These are phyloP conservation scores for Spathaspora girioi DNA, from an alignment of 805 yeast genomes.

Conservation along the genomic window DNA sequence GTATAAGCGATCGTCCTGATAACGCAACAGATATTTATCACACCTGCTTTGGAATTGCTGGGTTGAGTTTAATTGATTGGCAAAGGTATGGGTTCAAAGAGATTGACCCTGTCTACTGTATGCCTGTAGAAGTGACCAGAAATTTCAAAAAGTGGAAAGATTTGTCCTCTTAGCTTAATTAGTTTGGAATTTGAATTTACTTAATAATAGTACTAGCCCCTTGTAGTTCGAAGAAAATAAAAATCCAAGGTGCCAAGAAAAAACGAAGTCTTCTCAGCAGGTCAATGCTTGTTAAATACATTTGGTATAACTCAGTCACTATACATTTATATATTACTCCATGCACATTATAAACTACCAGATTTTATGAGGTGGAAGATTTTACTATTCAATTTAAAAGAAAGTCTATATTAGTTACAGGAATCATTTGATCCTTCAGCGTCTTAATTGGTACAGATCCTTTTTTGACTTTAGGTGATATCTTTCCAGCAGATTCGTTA, in stretches of 20 bases:
- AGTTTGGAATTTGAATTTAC: background rate
- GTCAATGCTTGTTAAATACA: too few species aligned
- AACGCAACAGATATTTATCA: conserved; percentile 93
- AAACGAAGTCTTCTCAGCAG: too few species aligned
- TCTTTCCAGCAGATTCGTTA: background rate
- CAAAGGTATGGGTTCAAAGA: conserved; percentile 47
- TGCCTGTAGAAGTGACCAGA: conserved; percentile 54
- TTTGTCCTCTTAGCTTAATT: background rate
- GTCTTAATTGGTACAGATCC: background rate
- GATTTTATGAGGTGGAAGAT: background rate
- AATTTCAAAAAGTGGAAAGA: conserved; percentile 41
- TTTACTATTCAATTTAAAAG: background rate
- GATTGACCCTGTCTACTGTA: conserved; percentile 84
- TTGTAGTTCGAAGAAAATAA: background rate
- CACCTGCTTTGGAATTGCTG: conserved; percentile 87
- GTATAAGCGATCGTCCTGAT: conserved; percentile 87
- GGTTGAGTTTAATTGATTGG: conserved; percentile 70
- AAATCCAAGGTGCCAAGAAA: too few species aligned
- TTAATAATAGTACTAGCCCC: too few species aligned
- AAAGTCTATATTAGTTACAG: background rate
- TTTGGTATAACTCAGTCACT: too few species aligned
- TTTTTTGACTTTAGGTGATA: conserved; percentile 4
- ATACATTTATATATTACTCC: background rate
- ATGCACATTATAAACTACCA: background rate
- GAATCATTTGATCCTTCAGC: background rate